Evolutionary conservation across 305 asterid species (phyloP).

Genomic region (Stenogyne calaminthoides): DNA sequence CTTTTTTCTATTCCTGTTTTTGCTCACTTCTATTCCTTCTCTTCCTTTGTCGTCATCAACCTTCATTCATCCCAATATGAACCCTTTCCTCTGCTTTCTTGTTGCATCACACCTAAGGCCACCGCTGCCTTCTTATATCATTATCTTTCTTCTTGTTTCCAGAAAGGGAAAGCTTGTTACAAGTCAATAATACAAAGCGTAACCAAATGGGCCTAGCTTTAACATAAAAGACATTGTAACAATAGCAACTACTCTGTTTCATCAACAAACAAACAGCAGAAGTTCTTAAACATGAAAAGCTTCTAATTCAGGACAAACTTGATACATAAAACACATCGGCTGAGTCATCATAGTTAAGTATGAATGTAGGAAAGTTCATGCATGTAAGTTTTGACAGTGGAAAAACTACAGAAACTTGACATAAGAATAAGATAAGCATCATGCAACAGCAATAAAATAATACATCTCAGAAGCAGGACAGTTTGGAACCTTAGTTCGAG

Average conservation of each 20-base stretch:
- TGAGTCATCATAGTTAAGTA: background rate
- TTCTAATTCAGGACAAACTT: background rate
- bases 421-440: slow-evolving; percentile 5
- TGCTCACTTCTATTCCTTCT: background rate
- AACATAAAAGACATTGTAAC: background rate
- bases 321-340: slow-evolving; percentile 2
- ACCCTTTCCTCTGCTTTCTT: background rate
- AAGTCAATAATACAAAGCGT: background rate
- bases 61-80: background rate
- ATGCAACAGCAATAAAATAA: background rate
- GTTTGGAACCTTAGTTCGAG: slow-evolving; percentile 87
- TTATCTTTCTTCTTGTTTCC: background rate
- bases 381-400: background rate
- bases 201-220: background rate
- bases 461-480: slow-evolving; percentile 26
- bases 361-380: background rate
- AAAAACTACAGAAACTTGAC: slow-evolving; percentile 2
- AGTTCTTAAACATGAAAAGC: background rate
- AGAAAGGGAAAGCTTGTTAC: background rate
- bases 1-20: background rate
- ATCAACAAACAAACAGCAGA: slow-evolving; percentile 16
- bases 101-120: background rate
- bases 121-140: background rate
- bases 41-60: background rate
- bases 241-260: background rate